phyloP scores from a whole-genome alignment of 2,329 filamentous ascomycete species.

The Neofusicoccum umdonicola region DNA sequence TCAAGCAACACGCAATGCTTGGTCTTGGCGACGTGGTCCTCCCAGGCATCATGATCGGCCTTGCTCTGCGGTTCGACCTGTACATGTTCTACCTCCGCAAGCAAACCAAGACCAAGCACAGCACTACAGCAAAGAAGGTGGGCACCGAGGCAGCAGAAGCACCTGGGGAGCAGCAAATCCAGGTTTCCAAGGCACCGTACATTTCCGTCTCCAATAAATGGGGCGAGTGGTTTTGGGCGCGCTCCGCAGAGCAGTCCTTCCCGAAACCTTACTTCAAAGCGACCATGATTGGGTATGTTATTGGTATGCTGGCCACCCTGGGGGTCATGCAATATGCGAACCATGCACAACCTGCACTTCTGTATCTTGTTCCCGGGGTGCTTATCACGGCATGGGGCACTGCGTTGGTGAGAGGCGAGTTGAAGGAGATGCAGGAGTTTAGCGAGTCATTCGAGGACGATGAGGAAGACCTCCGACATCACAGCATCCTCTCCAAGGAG shows the following conservation, averaged over 20 bases:
- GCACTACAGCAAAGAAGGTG: constrained; percentile 11
- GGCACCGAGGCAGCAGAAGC: constrained; percentile 8
- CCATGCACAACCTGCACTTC: constrained; percentile 82
- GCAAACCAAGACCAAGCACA: constrained; percentile 40
- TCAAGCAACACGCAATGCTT: constrained; percentile 63
- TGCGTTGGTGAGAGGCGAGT: constrained; percentile 67
- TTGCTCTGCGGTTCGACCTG: constrained; percentile 88
- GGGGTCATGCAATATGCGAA: constrained; percentile 73
- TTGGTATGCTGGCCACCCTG: constrained; percentile 76
- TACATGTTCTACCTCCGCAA: constrained; percentile 77
- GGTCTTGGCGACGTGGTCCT: constrained; percentile 93
- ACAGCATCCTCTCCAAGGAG: constrained; percentile 14
- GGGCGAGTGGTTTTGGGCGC: constrained; percentile 81
- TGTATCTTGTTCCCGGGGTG: constrained; percentile 90
- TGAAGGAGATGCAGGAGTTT: constrained; percentile 75
- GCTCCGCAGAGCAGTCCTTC: constrained; percentile 52
- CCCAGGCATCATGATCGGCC: constrained; percentile 83
- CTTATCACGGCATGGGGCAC: constrained; percentile 73
- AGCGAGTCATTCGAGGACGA: constrained; percentile 62
- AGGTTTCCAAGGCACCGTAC: constrained; percentile 40
- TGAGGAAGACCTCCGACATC: constrained; percentile 24
- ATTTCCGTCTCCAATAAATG: constrained; percentile 64
- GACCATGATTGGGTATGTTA: constrained; percentile 70
- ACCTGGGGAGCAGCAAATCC: not conserved
- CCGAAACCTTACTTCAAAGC: constrained; percentile 83